Evolutionary conservation across 495 filamentous ascomycete species (phyloP).

Genomic region (Aspergillus wentii): DNA sequence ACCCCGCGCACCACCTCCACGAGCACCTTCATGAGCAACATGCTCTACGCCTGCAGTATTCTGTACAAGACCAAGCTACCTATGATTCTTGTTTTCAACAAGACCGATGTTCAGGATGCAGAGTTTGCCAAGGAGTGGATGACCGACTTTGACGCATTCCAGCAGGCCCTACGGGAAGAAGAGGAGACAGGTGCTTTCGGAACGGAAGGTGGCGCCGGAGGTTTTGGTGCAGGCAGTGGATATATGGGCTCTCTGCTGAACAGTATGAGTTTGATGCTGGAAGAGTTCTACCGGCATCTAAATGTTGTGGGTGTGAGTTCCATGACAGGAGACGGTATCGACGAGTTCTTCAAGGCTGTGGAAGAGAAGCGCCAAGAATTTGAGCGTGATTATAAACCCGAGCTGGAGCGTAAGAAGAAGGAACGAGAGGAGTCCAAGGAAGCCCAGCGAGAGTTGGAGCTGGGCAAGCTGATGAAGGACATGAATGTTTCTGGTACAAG

Average conservation of each 20-base stretch:
- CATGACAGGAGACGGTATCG: constrained; percentile 86
- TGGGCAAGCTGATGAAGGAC: constrained; percentile 90
- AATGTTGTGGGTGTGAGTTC: constrained; percentile 89
- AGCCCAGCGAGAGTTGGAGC: constrained; percentile 66
- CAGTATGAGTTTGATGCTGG: constrained; percentile 95
- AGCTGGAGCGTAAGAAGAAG: constrained; percentile 72
- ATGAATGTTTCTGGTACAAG: constrained; percentile 67
- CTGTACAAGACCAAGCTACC: constrained; percentile 97
- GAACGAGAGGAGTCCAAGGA: constrained; percentile 71
- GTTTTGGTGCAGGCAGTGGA: constrained; percentile 69
- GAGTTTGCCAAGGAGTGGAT: constrained; percentile 98
- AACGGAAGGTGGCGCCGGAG: constrained; percentile 57
- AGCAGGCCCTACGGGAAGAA: constrained; percentile 73
- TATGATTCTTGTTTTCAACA: constrained; percentile 98
- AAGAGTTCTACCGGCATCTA: constrained; percentile 94
- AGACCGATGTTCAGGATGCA: constrained; percentile 90
- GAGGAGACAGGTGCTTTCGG: constrained; percentile 76
- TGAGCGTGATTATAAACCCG: constrained; percentile 84
- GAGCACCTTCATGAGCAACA: constrained; percentile 98
- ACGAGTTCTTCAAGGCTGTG: constrained; percentile 89
- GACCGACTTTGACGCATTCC: constrained; percentile 97
- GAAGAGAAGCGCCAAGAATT: constrained; percentile 85
- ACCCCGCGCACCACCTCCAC: constrained; percentile 90
- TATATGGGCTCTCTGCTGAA: constrained; percentile 97
- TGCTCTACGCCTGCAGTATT: constrained; percentile 97